These are phyloP conservation scores for Chrysosporium keratinophilum DNA, from an alignment of 2,329 filamentous ascomycete genomes.

Conservation along the genomic window DNA sequence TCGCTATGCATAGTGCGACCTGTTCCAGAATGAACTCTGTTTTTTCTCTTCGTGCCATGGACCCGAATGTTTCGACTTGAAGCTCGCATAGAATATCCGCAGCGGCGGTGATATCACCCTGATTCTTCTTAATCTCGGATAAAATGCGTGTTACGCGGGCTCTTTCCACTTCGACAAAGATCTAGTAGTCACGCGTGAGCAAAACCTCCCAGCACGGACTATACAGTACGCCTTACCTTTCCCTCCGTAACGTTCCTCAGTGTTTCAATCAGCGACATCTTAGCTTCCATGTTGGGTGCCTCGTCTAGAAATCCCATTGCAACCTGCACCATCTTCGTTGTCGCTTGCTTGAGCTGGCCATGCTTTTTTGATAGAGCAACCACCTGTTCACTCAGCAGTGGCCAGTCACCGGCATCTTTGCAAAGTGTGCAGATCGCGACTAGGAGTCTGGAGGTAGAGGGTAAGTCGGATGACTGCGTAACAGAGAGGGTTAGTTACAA, in stretches of 20 bases:
- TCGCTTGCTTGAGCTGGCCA: constrained; percentile 97
- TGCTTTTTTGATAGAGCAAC: constrained; percentile 97
- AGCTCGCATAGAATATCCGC: constrained; percentile 92
- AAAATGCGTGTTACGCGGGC: constrained; percentile 90
- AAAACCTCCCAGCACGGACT: constrained; percentile 11
- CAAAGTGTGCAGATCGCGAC: constrained; percentile 85
- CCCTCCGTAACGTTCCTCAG: constrained; percentile 93
- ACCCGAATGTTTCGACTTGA: constrained; percentile 97
- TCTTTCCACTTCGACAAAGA: constrained; percentile 97
- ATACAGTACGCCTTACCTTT: constrained; percentile 50
- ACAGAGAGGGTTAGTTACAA: constrained; percentile 13
- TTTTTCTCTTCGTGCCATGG: constrained; percentile 95
- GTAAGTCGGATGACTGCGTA: constrained; percentile 77
- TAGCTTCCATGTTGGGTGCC: constrained; percentile 73
- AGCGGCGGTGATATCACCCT: constrained; percentile 82
- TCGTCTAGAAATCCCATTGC: constrained; percentile 87
- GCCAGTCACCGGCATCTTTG: constrained; percentile 89
- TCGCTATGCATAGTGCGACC: constrained; percentile 88
- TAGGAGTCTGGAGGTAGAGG: constrained; percentile 82
- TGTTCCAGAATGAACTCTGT: constrained; percentile 97
- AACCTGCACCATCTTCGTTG: constrained; percentile 96
- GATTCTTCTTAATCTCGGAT: constrained; percentile 92
- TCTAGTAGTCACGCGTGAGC: constrained; percentile 41
- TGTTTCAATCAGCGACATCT: constrained; percentile 88
- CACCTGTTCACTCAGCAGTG: constrained; percentile 90